Conservation (phyloP, 2,329 filamentous ascomycete genomes). For the Tolypocladium album region DNA sequence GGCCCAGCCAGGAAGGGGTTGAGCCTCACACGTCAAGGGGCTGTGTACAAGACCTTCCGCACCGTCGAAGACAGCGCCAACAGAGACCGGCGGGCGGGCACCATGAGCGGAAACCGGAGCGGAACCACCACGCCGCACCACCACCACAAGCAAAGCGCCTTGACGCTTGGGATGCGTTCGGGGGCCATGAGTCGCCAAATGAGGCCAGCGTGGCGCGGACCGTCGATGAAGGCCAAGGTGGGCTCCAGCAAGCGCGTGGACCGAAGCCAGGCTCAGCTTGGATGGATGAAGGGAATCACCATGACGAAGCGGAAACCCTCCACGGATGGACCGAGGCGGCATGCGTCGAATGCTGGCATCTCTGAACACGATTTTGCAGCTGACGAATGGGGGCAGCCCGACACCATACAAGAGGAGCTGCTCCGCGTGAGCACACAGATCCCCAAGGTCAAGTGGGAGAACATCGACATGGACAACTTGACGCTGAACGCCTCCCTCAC, state of each 20-base stretch:
- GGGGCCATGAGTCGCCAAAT: conserved; percentile 16
- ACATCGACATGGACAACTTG: conserved; percentile 52
- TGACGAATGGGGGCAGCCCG: conserved; percentile 49
- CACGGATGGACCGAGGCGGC: conserved; percentile 26
- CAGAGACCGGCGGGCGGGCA: conserved; percentile 47
- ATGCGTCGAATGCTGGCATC: conserved; percentile 40
- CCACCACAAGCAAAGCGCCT: conserved; percentile 31
- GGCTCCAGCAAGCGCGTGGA: conserved; percentile 29
- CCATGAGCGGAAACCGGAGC: conserved; percentile 50
- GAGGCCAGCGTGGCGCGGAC: conserved; percentile 38
- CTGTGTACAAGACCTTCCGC: conserved; percentile 75
- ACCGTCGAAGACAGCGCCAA: conserved; percentile 52
- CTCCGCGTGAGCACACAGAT: conserved; percentile 50
- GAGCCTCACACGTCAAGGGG: conserved; percentile 71
- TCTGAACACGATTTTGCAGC: conserved; percentile 41
- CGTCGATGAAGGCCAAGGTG: conserved; percentile 48
- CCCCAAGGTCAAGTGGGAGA: conserved; percentile 53
- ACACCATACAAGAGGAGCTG: conserved; percentile 54
- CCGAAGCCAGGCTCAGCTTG: conserved; percentile 46
- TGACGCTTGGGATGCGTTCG: conserved; percentile 33
- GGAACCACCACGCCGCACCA: conserved; percentile 28
- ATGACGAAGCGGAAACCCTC: conserved; percentile 45
- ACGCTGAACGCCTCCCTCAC: conserved; percentile 50
- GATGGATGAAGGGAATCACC: conserved; percentile 60
- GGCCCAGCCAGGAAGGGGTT: conserved; percentile 52